Percentiles rank a stretch among this genome's conserved stretches.
Evolutionary conservation across 768 basidiomycete species (phyloP).

Genomic region (Lactarius psammicola): DNA sequence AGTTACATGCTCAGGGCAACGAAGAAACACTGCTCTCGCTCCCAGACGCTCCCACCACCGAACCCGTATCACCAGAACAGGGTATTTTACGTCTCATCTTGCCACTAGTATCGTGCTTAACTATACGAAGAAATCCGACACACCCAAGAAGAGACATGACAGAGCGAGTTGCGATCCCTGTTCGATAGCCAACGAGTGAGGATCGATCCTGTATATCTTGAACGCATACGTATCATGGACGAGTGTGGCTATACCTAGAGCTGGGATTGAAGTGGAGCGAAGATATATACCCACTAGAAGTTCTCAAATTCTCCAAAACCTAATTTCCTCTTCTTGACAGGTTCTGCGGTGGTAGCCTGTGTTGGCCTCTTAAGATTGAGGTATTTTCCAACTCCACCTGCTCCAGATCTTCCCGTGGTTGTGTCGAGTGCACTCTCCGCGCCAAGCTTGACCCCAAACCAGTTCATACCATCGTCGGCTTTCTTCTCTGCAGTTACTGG

Average conservation of each 20-base stretch:
- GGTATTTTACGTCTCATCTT: constrained; percentile 33
- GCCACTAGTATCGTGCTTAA: neutral
- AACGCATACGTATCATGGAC: constrained; percentile 25
- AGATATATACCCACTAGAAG: constrained; percentile 49
- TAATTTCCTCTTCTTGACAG: constrained; percentile 75
- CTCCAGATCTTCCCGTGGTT: constrained; percentile 35
- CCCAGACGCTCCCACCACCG: constrained; percentile 53
- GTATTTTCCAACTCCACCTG: constrained; percentile 79
- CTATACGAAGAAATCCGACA: constrained; percentile 13
- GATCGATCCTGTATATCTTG: constrained; percentile 4
- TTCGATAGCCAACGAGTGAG: constrained; percentile 20
- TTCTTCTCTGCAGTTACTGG: constrained; percentile 45
- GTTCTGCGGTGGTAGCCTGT: constrained; percentile 40
- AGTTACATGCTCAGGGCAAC: constrained; percentile 25
- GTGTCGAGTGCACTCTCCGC: constrained; percentile 34
- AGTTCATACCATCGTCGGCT: constrained; percentile 69
- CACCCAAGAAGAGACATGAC: constrained; percentile 8
- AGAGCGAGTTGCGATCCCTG: constrained; percentile 35
- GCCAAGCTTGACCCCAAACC: constrained; percentile 89
- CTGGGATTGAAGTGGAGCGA: neutral
- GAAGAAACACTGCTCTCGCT: constrained; percentile 40
- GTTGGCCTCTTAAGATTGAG: constrained; percentile 44
- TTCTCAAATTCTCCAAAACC: constrained; percentile 92
- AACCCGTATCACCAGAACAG: constrained; percentile 39
- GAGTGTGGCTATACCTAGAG: constrained; percentile 12